Conservation (phyloP, 306 rosid species). For the Fragaria vesca region DNA sequence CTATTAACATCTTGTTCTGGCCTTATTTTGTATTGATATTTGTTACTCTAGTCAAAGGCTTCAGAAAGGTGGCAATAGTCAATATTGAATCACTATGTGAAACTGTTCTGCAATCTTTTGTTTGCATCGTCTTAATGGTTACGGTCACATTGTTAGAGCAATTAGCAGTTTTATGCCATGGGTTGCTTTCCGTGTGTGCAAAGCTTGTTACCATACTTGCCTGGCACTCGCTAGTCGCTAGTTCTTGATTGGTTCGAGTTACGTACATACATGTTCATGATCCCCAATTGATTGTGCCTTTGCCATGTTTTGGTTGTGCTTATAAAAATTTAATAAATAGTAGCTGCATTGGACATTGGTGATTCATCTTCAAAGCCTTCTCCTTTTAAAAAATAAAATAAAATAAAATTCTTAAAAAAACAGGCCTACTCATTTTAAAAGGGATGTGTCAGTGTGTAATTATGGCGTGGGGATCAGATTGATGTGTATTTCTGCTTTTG, state of each 20-base stretch:
- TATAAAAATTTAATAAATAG: too few relatives aligned
- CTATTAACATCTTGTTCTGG: neutral
- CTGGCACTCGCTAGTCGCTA: neutral
- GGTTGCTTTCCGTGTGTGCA: neutral
- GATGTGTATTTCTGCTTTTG: neutral
- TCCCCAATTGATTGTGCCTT: neutral
- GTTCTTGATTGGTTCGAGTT: neutral
- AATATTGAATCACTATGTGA: neutral
- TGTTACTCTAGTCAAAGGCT: neutral
- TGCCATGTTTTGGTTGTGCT: neutral
- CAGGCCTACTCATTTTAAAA: neutral
- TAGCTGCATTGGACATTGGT: neutral
- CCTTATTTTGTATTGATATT: slow-evolving; percentile 4
- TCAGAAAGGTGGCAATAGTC: slow-evolving; percentile 2
- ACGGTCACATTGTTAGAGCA: neutral
- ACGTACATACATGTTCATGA: neutral
- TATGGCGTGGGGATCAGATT: neutral
- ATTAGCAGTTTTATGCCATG: neutral
- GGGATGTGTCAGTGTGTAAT: neutral
- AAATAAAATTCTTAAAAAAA: too few relatives aligned
- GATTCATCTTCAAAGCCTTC: neutral
- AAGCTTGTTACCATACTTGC: neutral
- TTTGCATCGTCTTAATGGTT: neutral
- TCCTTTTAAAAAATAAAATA: too few relatives aligned
- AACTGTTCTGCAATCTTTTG: neutral